Evolutionary conservation across 2,329 filamentous ascomycete genomes (phyloP).

Genomic region (Fusarium nygamai): DNA sequence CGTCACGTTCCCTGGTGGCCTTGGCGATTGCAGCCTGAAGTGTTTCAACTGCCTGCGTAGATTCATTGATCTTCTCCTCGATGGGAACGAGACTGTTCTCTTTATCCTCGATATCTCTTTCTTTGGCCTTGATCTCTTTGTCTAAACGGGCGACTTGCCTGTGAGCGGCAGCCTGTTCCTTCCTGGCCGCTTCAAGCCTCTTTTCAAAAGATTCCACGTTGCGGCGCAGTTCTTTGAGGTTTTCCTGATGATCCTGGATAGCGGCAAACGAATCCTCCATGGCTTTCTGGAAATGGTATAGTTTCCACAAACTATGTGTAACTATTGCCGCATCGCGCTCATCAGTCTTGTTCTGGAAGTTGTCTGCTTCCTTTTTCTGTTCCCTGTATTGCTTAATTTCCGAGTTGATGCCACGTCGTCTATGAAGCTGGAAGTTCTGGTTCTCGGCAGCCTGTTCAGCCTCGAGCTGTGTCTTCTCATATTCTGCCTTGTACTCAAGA

Average conservation of each 20-base stretch:
- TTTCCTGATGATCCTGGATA: constrained; percentile 93
- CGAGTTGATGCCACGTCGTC: constrained; percentile 92
- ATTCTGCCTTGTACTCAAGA: constrained; percentile 92
- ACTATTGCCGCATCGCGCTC: constrained; percentile 92
- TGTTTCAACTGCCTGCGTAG: constrained; percentile 74
- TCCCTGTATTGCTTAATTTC: constrained; percentile 98
- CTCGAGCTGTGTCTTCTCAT: constrained; percentile 88
- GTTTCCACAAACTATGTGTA: constrained; percentile 94
- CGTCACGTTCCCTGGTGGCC: constrained; percentile 79
- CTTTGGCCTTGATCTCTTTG: constrained; percentile 83
- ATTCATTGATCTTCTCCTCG: constrained; percentile 89
- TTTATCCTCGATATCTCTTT: constrained; percentile 86
- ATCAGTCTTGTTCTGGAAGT: constrained; percentile 88
- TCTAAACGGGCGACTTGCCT: constrained; percentile 85
- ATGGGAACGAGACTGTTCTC: constrained; percentile 88
- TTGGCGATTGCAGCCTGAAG: constrained; percentile 74
- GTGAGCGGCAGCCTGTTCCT: constrained; percentile 80
- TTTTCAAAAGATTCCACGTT: constrained; percentile 87
- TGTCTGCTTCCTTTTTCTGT: constrained; percentile 95
- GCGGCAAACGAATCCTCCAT: constrained; percentile 92
- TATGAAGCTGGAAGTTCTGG: constrained; percentile 86
- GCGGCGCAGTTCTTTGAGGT: constrained; percentile 90
- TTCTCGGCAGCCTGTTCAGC: constrained; percentile 89
- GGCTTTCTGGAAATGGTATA: constrained; percentile 92
- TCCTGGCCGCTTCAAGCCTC: constrained; percentile 81